These are phyloP conservation scores for Lentinus tigrinus DNA, from an alignment of 768 basidiomycete species.

Conservation along the genomic window DNA sequence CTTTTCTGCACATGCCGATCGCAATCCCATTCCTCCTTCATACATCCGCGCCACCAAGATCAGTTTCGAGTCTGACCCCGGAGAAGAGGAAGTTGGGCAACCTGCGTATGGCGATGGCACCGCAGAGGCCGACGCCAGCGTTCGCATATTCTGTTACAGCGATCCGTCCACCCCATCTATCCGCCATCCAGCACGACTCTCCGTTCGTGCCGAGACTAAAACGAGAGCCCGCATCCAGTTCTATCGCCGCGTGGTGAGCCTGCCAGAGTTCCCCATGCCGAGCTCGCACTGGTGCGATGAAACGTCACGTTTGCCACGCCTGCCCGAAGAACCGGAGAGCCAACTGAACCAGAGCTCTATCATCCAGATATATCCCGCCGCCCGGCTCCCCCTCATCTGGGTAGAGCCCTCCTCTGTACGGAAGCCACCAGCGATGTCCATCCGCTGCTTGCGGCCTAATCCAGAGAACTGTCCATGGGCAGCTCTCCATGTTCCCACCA, in stretches of 20 bases:
- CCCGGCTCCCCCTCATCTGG: constrained; percentile 18
- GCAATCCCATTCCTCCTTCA: background rate
- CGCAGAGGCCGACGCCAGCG: background rate
- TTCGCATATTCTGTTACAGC: background rate
- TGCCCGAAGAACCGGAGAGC: background rate
- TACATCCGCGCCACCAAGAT: constrained; percentile 14
- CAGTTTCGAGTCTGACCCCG: constrained; percentile 4
- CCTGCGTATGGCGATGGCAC: background rate
- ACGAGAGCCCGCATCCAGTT: constrained; percentile 4
- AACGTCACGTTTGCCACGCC: constrained; percentile 7
- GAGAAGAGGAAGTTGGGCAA: background rate
- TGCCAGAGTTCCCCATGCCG: constrained; percentile 15
- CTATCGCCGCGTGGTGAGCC: constrained; percentile 12
- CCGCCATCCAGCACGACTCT: constrained; percentile 1
- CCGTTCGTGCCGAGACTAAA: background rate
- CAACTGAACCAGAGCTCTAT: constrained; percentile 5
- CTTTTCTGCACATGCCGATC: background rate
- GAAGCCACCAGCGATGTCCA: constrained; percentile 16
- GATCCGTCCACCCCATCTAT: background rate
- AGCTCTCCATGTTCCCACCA: background rate
- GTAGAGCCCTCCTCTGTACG: background rate
- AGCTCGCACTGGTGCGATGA: constrained; percentile 14
- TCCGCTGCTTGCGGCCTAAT: background rate
- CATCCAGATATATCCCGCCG: constrained; percentile 17
- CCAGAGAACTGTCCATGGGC: background rate